phyloP scores from a whole-genome alignment of 1,284 basidiomycete genomes.

The Neotropicomus parvogracilis region DNA sequence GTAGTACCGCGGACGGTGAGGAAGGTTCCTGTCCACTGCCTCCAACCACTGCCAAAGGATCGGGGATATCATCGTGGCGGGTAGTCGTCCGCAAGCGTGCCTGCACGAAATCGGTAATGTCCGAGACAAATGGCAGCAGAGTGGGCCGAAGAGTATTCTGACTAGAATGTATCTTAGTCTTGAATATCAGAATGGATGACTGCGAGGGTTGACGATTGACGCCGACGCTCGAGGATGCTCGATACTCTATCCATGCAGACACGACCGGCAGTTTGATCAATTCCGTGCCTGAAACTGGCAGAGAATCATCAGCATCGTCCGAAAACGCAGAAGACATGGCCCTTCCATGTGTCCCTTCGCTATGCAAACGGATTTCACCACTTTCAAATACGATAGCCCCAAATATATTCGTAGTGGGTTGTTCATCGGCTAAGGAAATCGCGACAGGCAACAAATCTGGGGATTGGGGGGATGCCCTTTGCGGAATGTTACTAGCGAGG shows the following conservation, averaged over 20 bases:
- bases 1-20: constrained; percentile 8
- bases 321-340: constrained; percentile 35
- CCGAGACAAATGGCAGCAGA: constrained; percentile 79
- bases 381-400: constrained; percentile 77
- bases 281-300: constrained; percentile 52
- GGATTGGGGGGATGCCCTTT: constrained; percentile 36
- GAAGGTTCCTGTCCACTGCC: constrained; percentile 10
- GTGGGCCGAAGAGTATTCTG: constrained; percentile 78
- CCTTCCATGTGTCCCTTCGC: constrained; percentile 38
- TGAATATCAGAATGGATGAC: constrained; percentile 65
- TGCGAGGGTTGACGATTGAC: constrained; percentile 29
- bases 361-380: constrained; percentile 71
- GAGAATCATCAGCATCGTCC: constrained; percentile 47
- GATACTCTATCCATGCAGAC: constrained; percentile 82
- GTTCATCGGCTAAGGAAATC: constrained; percentile 12
- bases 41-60: background rate
- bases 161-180: constrained; percentile 81
- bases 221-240: constrained; percentile 47
- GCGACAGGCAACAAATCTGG: constrained; percentile 11
- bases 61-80: constrained; percentile 8
- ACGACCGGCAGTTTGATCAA: constrained; percentile 74
- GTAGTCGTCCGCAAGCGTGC: constrained; percentile 50
- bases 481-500: constrained; percentile 50
- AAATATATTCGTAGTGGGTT: constrained; percentile 59
- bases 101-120: constrained; percentile 64